Base-by-base conservation (phyloP, 2,329 filamentous ascomycete species). In the Shiraia bambusicola region DNA sequence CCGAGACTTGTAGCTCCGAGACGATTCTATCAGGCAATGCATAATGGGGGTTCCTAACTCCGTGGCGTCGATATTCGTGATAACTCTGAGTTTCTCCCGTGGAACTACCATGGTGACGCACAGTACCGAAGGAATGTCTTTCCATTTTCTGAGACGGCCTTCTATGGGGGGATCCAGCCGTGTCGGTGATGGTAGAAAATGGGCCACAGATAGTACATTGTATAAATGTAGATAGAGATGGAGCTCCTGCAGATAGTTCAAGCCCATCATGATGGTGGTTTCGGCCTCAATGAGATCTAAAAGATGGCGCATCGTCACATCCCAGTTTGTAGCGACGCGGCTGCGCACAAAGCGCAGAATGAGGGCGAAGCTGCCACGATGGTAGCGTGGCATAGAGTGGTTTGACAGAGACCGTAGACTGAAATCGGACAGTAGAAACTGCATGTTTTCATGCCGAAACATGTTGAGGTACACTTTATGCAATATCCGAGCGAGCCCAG, bases 101-200 rank as follows among this genome's bases (percentile, higher is more conserved):
- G 52, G 52, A 12, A 54, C 49, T n/a, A 32, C 38, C 9, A 58
- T 17, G 9, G 47, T 54, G 3, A 58, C 28, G 19, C 43, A 54
- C 7, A 54, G 38, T 6, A 47, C 24, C 6, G 37, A 2, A 3
- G 52, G 52, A 1, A 58, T 24, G 17, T 44, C 17, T 8, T 45
- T 51, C 55, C 52, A 63, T 6, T 14, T 35, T 2, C 37, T 11
- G n/a, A 54, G 48, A 11, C 26, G 37, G 3, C 35, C 42, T 13
- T 28, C 32, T 3, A 39, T 6, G 15, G 36, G 14, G 14, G 26
- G 13, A n/a, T n/a, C n/a, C 4, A 22, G 26, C 11, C 14, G 26
- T 8, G 25, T 28, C n/a, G 28, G 25, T 36, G 29, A 34, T 8
- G 11, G 13, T 2, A 17, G 34, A 10, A 16, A 37, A 32, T 56